Percentiles rank a stretch among this genome's conserved stretches.
Conservation (phyloP, 495 filamentous ascomycete species). For the Daldinia bambusicola region DNA sequence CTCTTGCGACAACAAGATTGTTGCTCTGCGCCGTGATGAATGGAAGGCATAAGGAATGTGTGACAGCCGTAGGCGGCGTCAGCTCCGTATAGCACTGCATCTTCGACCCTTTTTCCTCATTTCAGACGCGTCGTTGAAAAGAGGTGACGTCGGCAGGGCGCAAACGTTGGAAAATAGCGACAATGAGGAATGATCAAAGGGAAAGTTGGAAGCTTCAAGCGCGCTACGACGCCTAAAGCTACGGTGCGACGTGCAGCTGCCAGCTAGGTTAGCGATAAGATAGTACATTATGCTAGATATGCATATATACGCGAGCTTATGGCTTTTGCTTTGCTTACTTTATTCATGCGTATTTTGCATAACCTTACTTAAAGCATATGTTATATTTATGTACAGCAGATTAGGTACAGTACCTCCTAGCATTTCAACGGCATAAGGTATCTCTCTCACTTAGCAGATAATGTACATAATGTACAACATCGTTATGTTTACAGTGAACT, state of each 20-base stretch:
- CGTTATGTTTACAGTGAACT: not conserved
- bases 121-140: conserved; percentile 25
- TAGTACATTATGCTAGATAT: conserved; percentile 24
- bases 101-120: conserved; percentile 37
- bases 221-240: conserved; percentile 6
- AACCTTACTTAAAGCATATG: too few species aligned
- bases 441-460: too few species aligned
- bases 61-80: conserved; percentile 90
- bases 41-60: conserved; percentile 81
- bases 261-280: conserved; percentile 27
- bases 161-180: conserved; percentile 5
- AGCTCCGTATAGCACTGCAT: conserved; percentile 88
- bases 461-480: too few species aligned
- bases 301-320: not conserved
- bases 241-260: conserved; percentile 3
- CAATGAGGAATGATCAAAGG: not conserved
- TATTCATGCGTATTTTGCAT: not conserved
- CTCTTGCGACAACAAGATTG: conserved; percentile 89
- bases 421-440: too few species aligned
- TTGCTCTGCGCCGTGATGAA: conserved; percentile 78
- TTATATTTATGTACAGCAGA: too few species aligned
- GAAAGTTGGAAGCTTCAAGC: conserved; percentile 18
- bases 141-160: conserved; percentile 7
- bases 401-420: too few species aligned
- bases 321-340: not conserved